Conservation (phyloP, 768 basidiomycete genomes). For the Agrocybe praecox region DNA sequence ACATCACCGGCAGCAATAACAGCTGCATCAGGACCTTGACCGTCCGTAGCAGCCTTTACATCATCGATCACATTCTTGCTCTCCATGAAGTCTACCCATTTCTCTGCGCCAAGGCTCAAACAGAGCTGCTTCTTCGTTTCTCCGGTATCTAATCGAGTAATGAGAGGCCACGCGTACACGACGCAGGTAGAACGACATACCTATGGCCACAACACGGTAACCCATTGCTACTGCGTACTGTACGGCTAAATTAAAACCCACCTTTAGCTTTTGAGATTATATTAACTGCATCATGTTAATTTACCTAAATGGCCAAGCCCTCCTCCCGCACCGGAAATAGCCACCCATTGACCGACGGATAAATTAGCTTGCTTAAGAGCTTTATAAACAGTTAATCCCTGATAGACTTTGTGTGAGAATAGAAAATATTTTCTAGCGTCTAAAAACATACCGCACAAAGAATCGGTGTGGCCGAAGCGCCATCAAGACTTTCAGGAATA, state of each 20-base stretch:
- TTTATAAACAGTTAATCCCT: slow-evolving; percentile 83
- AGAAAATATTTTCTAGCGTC: neutral
- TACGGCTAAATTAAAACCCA: too few species aligned
- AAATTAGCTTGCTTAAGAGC: slow-evolving; percentile 68
- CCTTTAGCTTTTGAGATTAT: too few species aligned
- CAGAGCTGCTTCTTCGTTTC: slow-evolving; percentile 65
- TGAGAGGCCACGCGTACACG: neutral
- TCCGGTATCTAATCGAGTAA: slow-evolving; percentile 68
- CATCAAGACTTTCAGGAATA: slow-evolving; percentile 67
- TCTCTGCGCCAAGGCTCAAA: slow-evolving; percentile 56
- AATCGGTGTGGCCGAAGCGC: slow-evolving; percentile 67
- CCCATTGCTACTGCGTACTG: slow-evolving; percentile 83
- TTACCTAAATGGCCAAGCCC: slow-evolving; percentile 79
- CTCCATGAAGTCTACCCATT: slow-evolving; percentile 78
- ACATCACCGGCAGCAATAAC: slow-evolving; percentile 59
- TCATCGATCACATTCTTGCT: slow-evolving; percentile 60
- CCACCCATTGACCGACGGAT: slow-evolving; percentile 69
- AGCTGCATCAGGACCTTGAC: slow-evolving; percentile 71
- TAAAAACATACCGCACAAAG: slow-evolving; percentile 62
- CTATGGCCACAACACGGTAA: slow-evolving; percentile 60
- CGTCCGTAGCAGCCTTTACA: slow-evolving; percentile 62
- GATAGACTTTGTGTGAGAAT: neutral
- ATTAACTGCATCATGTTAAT: too few species aligned
- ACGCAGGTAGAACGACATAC: slow-evolving; percentile 19
- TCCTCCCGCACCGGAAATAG: slow-evolving; percentile 76